A percentile compares a stretch with the other conserved stretches of the same genome.
Conservation (phyloP, 2,329 filamentous ascomycete species). For the Aureobasidium sp. region DNA sequence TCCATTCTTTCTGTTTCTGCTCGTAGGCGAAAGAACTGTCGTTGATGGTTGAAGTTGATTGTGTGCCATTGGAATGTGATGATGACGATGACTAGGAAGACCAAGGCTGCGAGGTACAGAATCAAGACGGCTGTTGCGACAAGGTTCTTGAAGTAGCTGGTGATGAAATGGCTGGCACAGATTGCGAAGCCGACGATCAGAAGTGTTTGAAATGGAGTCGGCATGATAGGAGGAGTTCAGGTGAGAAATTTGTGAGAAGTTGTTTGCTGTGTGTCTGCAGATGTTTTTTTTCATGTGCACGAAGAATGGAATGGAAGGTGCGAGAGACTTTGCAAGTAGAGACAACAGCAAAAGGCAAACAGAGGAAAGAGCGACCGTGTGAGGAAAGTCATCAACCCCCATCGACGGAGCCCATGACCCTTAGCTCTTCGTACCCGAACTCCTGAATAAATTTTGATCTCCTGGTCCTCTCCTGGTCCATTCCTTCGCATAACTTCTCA, state of each 20-base stretch:
- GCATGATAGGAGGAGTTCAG: background rate
- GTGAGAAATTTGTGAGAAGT: background rate
- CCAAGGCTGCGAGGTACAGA: background rate
- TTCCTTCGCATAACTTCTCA: too few relatives aligned
- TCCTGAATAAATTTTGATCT: too few relatives aligned
- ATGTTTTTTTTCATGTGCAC: too few relatives aligned
- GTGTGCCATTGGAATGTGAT: background rate
- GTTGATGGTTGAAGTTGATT: background rate
- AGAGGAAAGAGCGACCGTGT: background rate
- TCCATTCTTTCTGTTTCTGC: background rate
- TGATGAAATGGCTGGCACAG: background rate
- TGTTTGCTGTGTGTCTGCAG: background rate
- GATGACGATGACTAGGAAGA: background rate
- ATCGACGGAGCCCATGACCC: too few relatives aligned
- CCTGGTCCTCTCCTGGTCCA: too few relatives aligned
- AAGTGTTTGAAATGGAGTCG: background rate
- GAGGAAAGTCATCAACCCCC: too few relatives aligned
- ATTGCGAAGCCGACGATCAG: background rate
- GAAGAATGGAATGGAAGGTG: background rate
- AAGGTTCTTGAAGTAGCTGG: background rate
- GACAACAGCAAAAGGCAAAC: background rate
- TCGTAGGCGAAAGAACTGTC: background rate
- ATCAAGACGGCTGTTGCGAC: background rate
- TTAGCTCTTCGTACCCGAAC: too few relatives aligned
- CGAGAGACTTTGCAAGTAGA: background rate